Conservation (phyloP, 2,329 filamentous ascomycete genomes). For the Colletotrichum coccodes region DNA sequence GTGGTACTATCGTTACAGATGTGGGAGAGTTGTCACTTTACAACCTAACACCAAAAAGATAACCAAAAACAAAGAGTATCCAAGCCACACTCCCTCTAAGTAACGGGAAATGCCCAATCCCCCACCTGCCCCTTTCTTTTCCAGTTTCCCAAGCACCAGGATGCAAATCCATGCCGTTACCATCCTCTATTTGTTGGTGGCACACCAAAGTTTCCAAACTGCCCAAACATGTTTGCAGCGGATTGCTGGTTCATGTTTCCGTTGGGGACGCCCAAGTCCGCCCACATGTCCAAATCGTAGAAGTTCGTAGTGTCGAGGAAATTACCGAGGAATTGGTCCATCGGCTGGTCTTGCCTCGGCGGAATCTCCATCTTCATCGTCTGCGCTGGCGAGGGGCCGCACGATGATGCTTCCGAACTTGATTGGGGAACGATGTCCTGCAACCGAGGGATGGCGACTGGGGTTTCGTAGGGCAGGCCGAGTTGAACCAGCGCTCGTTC, state of each 20-base stretch:
- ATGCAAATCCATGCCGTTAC: slow-evolving; percentile 4
- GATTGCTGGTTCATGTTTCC: slow-evolving; percentile 26
- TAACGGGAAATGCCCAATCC: background rate
- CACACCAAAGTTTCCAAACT: slow-evolving; percentile 32
- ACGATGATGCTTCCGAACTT: slow-evolving; percentile 43
- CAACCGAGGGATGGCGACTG: slow-evolving; percentile 57
- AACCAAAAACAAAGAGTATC: slow-evolving; percentile 2
- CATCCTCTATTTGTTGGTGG: slow-evolving; percentile 31
- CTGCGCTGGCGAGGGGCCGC: slow-evolving; percentile 40
- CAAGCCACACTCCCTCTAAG: background rate
- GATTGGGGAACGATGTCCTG: slow-evolving; percentile 53
- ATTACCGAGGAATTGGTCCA: slow-evolving; percentile 57
- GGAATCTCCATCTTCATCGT: slow-evolving; percentile 37
- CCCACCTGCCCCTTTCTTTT: background rate
- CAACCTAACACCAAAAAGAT: slow-evolving; percentile 8
- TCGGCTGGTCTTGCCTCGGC: slow-evolving; percentile 35
- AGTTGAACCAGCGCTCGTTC: slow-evolving; percentile 51
- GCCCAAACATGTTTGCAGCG: slow-evolving; percentile 27
- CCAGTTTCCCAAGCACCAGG: background rate
- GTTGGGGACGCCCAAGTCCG: slow-evolving; percentile 34
- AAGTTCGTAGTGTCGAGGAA: slow-evolving; percentile 53
- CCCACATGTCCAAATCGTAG: slow-evolving; percentile 60
- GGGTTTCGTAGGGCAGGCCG: slow-evolving; percentile 52
- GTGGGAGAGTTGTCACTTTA: slow-evolving; percentile 27
- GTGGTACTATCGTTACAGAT: slow-evolving; percentile 29